Percentiles rank a stretch among this genome's conserved stretches.
phyloP scores from a whole-genome alignment of 257 asterid genomes.

The Lithospermum erythrorhizon region DNA sequence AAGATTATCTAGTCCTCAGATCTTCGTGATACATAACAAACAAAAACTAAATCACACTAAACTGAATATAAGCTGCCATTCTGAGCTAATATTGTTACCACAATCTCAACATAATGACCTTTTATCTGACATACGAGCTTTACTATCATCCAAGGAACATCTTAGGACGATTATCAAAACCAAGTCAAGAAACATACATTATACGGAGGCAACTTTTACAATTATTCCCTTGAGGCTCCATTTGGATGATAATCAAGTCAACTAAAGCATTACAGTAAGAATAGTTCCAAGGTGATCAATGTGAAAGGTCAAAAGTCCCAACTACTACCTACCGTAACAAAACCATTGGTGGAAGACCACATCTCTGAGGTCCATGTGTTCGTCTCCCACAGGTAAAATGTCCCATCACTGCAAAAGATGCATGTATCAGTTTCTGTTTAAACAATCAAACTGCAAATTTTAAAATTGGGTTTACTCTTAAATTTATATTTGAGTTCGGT shows the following conservation, averaged over 20 bases:
- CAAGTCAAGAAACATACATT: not conserved
- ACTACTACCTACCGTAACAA: conserved; percentile 66
- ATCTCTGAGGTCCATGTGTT: conserved; percentile 96
- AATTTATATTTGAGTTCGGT: not conserved
- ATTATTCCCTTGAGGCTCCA: not conserved
- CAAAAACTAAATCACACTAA: too few species aligned
- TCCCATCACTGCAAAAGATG: conserved; percentile 65
- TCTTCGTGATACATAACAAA: too few species aligned
- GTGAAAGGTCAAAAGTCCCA: conserved; percentile 6
- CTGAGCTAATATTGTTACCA: too few species aligned
- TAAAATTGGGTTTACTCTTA: not conserved
- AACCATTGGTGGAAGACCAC: conserved; percentile 86
- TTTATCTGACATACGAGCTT: too few species aligned
- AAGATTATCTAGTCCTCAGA: too few species aligned
- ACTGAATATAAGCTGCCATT: too few species aligned
- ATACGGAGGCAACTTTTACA: not conserved
- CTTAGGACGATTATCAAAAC: too few species aligned
- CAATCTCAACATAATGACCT: too few species aligned
- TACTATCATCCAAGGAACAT: too few species aligned
- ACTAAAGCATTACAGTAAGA: not conserved
- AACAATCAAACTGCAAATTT: not conserved
- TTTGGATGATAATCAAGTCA: not conserved
- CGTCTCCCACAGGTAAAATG: conserved; percentile 98
- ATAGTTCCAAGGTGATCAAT: not conserved
- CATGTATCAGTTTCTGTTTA: conserved; percentile 2